Evolutionary conservation across 148 eudicot species (phyloP).

Genomic region (Camellia granthamiana): DNA sequence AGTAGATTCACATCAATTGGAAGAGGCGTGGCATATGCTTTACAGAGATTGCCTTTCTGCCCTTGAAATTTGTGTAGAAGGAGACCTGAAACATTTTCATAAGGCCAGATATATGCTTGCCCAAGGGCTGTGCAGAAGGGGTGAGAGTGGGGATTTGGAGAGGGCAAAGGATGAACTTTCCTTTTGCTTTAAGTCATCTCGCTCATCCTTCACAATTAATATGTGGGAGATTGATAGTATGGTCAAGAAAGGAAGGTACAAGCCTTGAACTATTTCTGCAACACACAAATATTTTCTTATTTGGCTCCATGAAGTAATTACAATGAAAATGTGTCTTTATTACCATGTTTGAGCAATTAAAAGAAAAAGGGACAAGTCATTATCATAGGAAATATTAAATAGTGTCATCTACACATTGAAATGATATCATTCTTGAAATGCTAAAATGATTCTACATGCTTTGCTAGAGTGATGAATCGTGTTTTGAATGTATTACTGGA

Average conservation of each 20-base stretch:
- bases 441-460: not conserved
- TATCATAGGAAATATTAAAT: not conserved
- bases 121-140: conserved; percentile 79
- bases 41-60: conserved; percentile 93
- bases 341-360: not conserved
- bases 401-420: not conserved
- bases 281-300: not conserved
- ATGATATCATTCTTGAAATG: not conserved
- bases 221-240: conserved; percentile 99
- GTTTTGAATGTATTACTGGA: not conserved
- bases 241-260: conserved; percentile 93
- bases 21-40: conserved; percentile 68
- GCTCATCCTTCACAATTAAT: conserved; percentile 93
- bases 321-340: not conserved
- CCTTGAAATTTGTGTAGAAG: conserved; percentile 82
- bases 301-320: conserved; percentile 3
- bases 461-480: not conserved
- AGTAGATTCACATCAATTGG: conserved; percentile 39
- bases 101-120: conserved; percentile 99
- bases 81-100: conserved; percentile 97
- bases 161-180: conserved; percentile 93
- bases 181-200: conserved; percentile 97
- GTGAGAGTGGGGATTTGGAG: conserved; percentile 63
- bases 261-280: not conserved
- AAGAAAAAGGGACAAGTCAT: not conserved